Evolutionary conservation across 2,329 filamentous ascomycete genomes (phyloP).

Genomic region (Aureobasidium vineae): DNA sequence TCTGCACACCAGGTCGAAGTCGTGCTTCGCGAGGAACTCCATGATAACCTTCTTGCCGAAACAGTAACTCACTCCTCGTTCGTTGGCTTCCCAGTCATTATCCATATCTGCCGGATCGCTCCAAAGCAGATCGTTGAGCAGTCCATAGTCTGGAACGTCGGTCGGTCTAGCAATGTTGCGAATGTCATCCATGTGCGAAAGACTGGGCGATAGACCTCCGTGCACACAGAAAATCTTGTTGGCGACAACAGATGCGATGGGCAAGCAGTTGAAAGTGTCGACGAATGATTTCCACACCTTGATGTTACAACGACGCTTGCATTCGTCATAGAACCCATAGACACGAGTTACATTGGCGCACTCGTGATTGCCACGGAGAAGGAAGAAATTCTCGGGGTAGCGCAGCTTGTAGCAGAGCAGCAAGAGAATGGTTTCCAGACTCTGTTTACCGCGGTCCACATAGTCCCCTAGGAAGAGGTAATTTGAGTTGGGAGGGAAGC

Average conservation of each 20-base stretch:
- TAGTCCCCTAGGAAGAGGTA: slow-evolving; percentile 96
- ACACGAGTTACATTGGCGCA: slow-evolving; percentile 95
- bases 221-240: slow-evolving; percentile 98
- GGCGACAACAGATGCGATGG: slow-evolving; percentile 93
- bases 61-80: slow-evolving; percentile 95
- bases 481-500: slow-evolving; percentile 87
- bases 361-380: slow-evolving; percentile 92
- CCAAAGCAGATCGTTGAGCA: slow-evolving; percentile 95
- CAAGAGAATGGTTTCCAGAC: slow-evolving; percentile 88
- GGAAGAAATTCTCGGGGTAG: slow-evolving; percentile 95
- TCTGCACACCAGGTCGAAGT: slow-evolving; percentile 95
- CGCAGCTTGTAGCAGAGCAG: slow-evolving; percentile 96
- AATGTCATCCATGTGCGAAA: slow-evolving; percentile 98
- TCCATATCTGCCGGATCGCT: slow-evolving; percentile 98
- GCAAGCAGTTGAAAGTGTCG: slow-evolving; percentile 92
- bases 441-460: slow-evolving; percentile 94
- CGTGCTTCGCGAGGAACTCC: slow-evolving; percentile 89
- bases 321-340: slow-evolving; percentile 98
- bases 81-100: slow-evolving; percentile 91
- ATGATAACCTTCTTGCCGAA: slow-evolving; percentile 98
- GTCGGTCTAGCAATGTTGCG: slow-evolving; percentile 92
- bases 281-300: slow-evolving; percentile 99
- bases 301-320: slow-evolving; percentile 92
- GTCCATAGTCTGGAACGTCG: slow-evolving; percentile 93
- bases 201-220: slow-evolving; percentile 84